Evolutionary conservation across 1,284 basidiomycete species (phyloP), one percentile per base, ranked within the genome.

Genomic region (Cryptococcus sp.): DNA sequence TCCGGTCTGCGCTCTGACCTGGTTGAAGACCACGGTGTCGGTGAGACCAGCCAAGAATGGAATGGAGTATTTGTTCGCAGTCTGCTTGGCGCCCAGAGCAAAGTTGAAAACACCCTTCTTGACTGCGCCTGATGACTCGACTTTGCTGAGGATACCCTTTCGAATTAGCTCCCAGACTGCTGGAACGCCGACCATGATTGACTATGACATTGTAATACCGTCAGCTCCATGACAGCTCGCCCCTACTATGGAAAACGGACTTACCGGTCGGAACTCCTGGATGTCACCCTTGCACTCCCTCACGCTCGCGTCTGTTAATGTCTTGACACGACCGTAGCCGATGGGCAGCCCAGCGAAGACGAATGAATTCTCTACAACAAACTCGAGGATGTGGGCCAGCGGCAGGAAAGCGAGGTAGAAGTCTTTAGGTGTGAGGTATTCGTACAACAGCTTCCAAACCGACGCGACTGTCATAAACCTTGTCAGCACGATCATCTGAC

Each of bases 281-380:
- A 98, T 86, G 77, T 98, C 94, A 46, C 93, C 93, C 62, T 88
- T 83, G 81, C 91, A 98, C 60, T 93, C 88, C 60, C 91, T 86
- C 17, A 95, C 91, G 22, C 87, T 90, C 3, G 87, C 85, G 73
- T 96, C 91, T 3, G 94, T 97, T 63, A 97, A 84, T n/a, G 94
- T 98, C 86, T 96, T 96, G 78, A 96, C 87, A 58, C 89, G 87
- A 23, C 90, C 94, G 72, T 92, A 98, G 2, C 94, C 94, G 60
- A 87, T 85, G 41, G 75, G 72, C 54, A 80, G 63, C 60, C 79
- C 79, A 19, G 77, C 77, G 57, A 78, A 80, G 54, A 77, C 57
- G 68, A 76, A 78, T 16, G 71, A 71, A 57, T 73, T 78, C 62
- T 80, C 79, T 59, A 80, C 77, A 61, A 74, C 75, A 55, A 80